Base-by-base conservation (phyloP, 768 basidiomycete genomes). In the Hygrophoropsis aurantiaca region DNA sequence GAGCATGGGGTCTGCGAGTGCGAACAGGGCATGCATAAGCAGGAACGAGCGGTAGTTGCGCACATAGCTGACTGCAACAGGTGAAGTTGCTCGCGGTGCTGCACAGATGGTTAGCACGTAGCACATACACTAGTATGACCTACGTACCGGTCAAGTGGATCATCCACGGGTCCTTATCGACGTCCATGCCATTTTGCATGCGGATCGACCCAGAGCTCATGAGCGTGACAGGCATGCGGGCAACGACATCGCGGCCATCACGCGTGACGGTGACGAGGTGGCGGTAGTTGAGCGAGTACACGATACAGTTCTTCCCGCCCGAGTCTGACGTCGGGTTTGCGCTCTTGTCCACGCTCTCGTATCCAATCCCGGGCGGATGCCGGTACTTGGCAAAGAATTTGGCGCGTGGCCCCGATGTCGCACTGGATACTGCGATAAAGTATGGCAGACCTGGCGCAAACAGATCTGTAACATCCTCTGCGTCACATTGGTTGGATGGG, bases 371-470 rank as follows among this genome's bases (percentile, higher is more conserved):
- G 3, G 35, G 13, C 0, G 20, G 2, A 21, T 53, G 54, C 2
- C 36, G 47, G 23, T 62, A 61, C 36, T 51, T 57, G 16, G 59
- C 52, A 9, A 59, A 59, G 30, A 46, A 38, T 21, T 59, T 61
- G 1, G 55, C 10, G 9, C 47, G 47, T 23, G 44, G 54, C 3
- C 58, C 34, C 18, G 55, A 59, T 21, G 60, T 62, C 8, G 40
- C 43, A 30, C 52, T 57, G 0, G 60, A 57, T 0, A 44, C 25
- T 5, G 57, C 57, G 26, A 62, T 35, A 21, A 53, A 60, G 38
- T 34, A 52, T 13, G 60, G 60, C 13, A 61, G 20, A 0, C 59
- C 60, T 4, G 55, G 57, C 2, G 57, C 53, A 41, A 61, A 57
- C 47, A 61, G 48, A 42, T 59, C 49, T 32, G 46, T 49, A 46